Base-by-base conservation (phyloP, 2,329 filamentous ascomycete species). In the Fusarium mundagurra region DNA sequence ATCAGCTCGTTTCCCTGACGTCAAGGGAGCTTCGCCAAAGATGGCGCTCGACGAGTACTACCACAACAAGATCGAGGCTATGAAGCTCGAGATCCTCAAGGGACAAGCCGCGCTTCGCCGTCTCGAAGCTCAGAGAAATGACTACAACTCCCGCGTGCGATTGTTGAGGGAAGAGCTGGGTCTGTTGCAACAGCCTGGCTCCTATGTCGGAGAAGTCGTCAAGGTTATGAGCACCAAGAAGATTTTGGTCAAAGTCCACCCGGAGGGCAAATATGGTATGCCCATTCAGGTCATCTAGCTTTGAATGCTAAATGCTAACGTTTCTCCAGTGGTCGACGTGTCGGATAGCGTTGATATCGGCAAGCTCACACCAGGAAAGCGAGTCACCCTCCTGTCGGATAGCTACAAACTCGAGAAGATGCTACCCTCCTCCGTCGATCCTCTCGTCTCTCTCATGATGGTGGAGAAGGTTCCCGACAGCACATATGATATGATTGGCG, bases 171-270 rank as follows among this genome's bases (percentile, higher is more conserved):
- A 99, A 86, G 96, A 99, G 88, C 90, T 99, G 29, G 96, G 96
- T 61, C 88, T 99, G 80, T 88, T 99, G 75, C 96, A 99, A 85
- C 96, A 99, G 84, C 96, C 96, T 8, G 96, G 96, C 45, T 98
- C 96, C 27, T 99, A 99, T 82, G 96, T 99, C 39, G 96, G 96
- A 68, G 96, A 99, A 86, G 96, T 99, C n/a, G 96, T 99, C 82
- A 99, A 98, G 89, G 96, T 98, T 67, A 99, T 99, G 96, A 92
- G 96, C 82, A 99, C 96, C 64, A 99, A 99, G 87, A 98, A 99
- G 88, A 95, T 99, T 59, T 88, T 99, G 67, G 96, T 99, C 78
- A 99, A 99, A 87, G 96, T 99, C 79, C 96, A 99, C 84, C 96
- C 96, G 16, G 96, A 99, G 85, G 96, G 96, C 81, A 99, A 99